Evolutionary conservation across 208 protist species (phyloP).

Genomic region (Acanthamoeba castellanii): DNA sequence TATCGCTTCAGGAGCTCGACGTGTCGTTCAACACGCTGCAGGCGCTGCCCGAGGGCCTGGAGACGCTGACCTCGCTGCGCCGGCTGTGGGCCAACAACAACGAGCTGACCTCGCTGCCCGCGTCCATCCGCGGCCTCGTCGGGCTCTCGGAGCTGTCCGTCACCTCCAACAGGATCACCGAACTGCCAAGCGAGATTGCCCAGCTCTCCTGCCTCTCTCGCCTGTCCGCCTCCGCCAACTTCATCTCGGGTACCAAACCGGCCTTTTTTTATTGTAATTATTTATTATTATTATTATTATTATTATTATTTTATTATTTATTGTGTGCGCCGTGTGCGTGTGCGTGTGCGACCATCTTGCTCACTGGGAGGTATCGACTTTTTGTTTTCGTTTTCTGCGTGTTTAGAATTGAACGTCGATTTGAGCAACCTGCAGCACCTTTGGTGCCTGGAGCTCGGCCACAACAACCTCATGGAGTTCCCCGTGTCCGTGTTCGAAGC

Average conservation of each 20-base stretch:
- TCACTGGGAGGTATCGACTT: too few relatives aligned
- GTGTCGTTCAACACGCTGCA: constrained; percentile 3
- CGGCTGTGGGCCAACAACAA: constrained; percentile 39
- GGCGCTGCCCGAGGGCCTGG: constrained; percentile 26
- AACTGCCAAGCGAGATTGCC: not conserved
- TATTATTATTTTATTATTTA: not conserved
- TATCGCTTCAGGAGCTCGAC: constrained; percentile 21
- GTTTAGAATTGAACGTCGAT: not conserved
- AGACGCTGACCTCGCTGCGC: not conserved
- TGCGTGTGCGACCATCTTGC: too few relatives aligned
- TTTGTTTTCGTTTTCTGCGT: not conserved
- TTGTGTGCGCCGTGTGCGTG: too few relatives aligned
- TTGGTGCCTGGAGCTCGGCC: not conserved
- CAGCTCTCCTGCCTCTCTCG: constrained; percentile 23
- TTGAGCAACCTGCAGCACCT: constrained; percentile 14
- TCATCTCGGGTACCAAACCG: not conserved
- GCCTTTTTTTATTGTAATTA: not conserved
- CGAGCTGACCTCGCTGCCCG: not conserved
- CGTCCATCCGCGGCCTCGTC: not conserved
- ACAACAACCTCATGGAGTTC: constrained; percentile 1
- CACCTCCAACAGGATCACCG: not conserved
- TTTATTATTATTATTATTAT: not conserved
- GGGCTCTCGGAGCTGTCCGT: constrained; percentile 14
- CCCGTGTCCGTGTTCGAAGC: not conserved
- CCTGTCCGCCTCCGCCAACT: constrained; percentile 1